Evolutionary conservation across 1,284 basidiomycete species (phyloP).

Genomic region (Malassezia furfur): DNA sequence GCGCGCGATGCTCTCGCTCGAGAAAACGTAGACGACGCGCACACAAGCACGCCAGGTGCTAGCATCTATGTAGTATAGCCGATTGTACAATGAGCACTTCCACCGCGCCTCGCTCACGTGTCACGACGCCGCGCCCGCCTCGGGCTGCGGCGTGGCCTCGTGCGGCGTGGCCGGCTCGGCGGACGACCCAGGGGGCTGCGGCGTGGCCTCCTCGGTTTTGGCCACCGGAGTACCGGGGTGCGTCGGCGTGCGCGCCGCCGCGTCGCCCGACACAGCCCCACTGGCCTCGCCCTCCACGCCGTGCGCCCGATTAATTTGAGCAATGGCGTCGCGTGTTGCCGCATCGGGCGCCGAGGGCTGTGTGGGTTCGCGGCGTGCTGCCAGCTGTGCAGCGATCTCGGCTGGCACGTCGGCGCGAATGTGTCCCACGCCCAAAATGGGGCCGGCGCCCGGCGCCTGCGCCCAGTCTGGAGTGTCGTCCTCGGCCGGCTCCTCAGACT

Average conservation of each 20-base stretch:
- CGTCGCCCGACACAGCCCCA: background rate
- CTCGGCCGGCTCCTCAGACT: conserved; percentile 10
- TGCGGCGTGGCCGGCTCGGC: too few species aligned
- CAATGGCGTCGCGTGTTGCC: background rate
- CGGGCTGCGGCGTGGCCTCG: too few species aligned
- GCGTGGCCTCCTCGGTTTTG: too few species aligned
- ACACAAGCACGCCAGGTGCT: too few species aligned
- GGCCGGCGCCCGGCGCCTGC: conserved; percentile 21
- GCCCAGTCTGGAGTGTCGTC: conserved; percentile 18
- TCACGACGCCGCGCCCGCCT: too few species aligned
- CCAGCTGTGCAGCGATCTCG: conserved; percentile 5
- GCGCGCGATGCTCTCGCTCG: conserved; percentile 16
- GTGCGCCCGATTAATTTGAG: background rate
- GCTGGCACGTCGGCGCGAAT: conserved; percentile 23
- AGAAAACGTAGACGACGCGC: background rate
- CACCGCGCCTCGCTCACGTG: too few species aligned
- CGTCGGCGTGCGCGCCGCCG: too few species aligned
- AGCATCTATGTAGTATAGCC: too few species aligned
- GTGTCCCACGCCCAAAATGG: conserved; percentile 32
- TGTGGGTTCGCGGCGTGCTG: background rate
- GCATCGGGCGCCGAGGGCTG: background rate
- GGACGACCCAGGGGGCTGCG: too few species aligned
- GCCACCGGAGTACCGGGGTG: too few species aligned
- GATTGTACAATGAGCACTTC: too few species aligned
- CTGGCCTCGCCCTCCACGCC: background rate